Evolutionary conservation across 1,284 basidiomycete species (phyloP).

Genomic region (Mycena citricolor): DNA sequence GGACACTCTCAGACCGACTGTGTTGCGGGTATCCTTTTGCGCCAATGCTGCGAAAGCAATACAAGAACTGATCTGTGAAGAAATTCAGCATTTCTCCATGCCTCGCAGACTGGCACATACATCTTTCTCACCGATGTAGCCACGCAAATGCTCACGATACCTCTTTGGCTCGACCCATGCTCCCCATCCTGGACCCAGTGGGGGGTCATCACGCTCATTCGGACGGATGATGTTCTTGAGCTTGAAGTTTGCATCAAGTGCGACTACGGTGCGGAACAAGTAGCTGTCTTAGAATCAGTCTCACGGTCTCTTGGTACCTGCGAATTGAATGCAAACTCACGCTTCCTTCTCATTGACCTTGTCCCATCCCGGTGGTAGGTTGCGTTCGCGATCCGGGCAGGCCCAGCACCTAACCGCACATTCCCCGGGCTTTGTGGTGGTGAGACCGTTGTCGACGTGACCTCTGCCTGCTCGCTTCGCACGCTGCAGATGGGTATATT

Average conservation of each 20-base stretch:
- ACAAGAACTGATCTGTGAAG: conserved; percentile 18
- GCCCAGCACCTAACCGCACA: conserved; percentile 8
- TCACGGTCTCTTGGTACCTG: neutral
- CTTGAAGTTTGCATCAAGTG: conserved; percentile 24
- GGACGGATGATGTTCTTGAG: conserved; percentile 13
- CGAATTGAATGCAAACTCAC: neutral
- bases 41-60: conserved; percentile 16
- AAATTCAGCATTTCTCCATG: neutral
- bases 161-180: conserved; percentile 12
- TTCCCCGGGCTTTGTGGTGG: conserved; percentile 1
- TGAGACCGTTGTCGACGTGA: conserved; percentile 1
- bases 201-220: conserved; percentile 13
- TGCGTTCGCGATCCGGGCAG: conserved; percentile 4
- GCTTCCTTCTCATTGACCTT: neutral
- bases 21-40: conserved; percentile 15
- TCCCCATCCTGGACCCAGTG: conserved; percentile 13
- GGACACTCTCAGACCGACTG: conserved; percentile 12
- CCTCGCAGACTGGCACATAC: conserved; percentile 5
- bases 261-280: conserved; percentile 19
- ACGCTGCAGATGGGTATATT: conserved; percentile 5
- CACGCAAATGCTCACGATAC: conserved; percentile 18
- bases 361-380: conserved; percentile 8
- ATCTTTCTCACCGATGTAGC: conserved; percentile 12
- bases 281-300: conserved; percentile 10
- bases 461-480: conserved; percentile 9